Percentiles rank a stretch among this genome's conserved stretches.
phyloP scores from a whole-genome alignment of 371 early-diverging fungal genomes.

The Mortierella sp. region DNA sequence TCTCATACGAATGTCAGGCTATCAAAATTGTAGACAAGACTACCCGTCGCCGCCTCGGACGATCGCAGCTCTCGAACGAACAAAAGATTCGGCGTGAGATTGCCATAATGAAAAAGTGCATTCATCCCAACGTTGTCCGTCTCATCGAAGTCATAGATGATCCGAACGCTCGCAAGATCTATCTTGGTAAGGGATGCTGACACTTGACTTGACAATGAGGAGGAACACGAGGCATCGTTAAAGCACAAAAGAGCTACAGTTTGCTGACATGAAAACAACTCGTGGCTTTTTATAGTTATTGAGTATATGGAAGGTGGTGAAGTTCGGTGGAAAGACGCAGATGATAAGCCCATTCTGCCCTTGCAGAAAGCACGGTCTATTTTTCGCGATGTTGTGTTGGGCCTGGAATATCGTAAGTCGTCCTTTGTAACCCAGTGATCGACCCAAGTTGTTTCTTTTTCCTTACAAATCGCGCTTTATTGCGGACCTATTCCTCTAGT shows the following conservation, averaged over 20 bases:
- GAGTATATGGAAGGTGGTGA: constrained; percentile 10
- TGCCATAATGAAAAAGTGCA: constrained; percentile 94
- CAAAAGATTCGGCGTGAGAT: constrained; percentile 94
- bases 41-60: constrained; percentile 73
- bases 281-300: neutral
- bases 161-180: constrained; percentile 89
- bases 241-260: no score
- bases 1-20: no score
- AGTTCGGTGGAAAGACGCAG: constrained; percentile 15
- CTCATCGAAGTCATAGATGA: constrained; percentile 95
- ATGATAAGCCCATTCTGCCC: constrained; percentile 62
- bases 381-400: constrained; percentile 88
- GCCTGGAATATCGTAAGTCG: constrained; percentile 67
- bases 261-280: neutral
- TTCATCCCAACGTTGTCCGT: constrained; percentile 92
- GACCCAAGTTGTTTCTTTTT: neutral
- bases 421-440: neutral
- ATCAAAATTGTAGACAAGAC: constrained; percentile 89
- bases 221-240: no score
- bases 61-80: constrained; percentile 72
- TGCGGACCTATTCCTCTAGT: constrained; percentile 58
- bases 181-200: constrained; percentile 70
- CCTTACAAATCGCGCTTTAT: neutral
- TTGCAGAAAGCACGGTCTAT: constrained; percentile 74
- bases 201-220: neutral